A percentile compares a stretch with the other conserved stretches of the same genome.
phyloP scores from a whole-genome alignment of 108 stramenopile species.

The Skeletonema marinoi region DNA sequence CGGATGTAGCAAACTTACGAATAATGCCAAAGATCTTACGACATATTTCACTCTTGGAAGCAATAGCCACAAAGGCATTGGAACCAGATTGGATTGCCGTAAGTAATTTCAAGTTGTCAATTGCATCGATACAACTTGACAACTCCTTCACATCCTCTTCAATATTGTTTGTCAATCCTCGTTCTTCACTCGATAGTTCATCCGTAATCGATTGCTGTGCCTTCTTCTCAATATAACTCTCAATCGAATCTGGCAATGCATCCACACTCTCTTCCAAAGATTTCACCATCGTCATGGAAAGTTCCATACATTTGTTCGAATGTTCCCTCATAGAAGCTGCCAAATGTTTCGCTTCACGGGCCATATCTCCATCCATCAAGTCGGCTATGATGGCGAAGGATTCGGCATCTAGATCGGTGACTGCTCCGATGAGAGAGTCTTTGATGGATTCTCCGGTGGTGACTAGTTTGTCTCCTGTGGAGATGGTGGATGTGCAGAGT shows the following conservation, averaged over 20 bases:
- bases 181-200: slow-evolving; percentile 23
- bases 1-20: slow-evolving; percentile 31
- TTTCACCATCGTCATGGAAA: slow-evolving; percentile 51
- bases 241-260: slow-evolving; percentile 43
- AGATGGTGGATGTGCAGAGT: slow-evolving; percentile 25
- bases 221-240: slow-evolving; percentile 45
- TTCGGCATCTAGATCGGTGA: slow-evolving; percentile 37
- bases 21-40: slow-evolving; percentile 43
- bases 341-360: slow-evolving; percentile 31
- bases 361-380: slow-evolving; percentile 53
- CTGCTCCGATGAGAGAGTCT: slow-evolving; percentile 25
- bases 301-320: slow-evolving; percentile 43
- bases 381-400: slow-evolving; percentile 53
- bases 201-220: slow-evolving; percentile 26
- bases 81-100: slow-evolving; percentile 52
- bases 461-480: slow-evolving; percentile 18
- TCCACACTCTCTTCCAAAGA: slow-evolving; percentile 51
- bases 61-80: slow-evolving; percentile 47
- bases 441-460: slow-evolving; percentile 23
- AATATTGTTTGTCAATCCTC: slow-evolving; percentile 26
- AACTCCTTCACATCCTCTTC: slow-evolving; percentile 52
- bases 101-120: slow-evolving; percentile 45
- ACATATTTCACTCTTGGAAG: slow-evolving; percentile 39
- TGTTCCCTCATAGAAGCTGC: slow-evolving; percentile 44
- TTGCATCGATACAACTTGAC: slow-evolving; percentile 42